Evolutionary conservation across 2,329 filamentous ascomycete species (phyloP).

Genomic region (Ceratocystis huliohia): DNA sequence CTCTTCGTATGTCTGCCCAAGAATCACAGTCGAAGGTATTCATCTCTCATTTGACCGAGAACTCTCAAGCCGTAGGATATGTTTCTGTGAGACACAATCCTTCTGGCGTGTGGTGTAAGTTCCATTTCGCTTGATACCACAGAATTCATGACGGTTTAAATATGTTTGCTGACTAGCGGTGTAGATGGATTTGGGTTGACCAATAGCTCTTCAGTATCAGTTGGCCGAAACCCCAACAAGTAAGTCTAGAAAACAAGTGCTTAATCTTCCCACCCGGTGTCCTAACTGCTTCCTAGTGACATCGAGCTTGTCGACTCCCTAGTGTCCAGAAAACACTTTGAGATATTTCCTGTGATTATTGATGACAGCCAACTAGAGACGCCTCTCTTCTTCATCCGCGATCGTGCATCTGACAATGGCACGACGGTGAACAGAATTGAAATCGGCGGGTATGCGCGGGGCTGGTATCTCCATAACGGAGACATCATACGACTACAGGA

Average conservation of each 20-base stretch:
- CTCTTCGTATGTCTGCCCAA: background rate
- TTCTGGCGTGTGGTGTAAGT: constrained; percentile 15
- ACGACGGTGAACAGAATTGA: constrained; percentile 39
- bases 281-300: constrained; percentile 8
- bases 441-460: constrained; percentile 34
- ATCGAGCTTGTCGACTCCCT: constrained; percentile 11
- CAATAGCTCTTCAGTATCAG: constrained; percentile 1
- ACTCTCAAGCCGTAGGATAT: constrained; percentile 3
- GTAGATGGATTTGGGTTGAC: constrained; percentile 18
- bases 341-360: constrained; percentile 19
- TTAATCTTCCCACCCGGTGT: background rate
- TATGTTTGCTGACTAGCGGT: background rate
- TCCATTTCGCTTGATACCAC: background rate
- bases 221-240: constrained; percentile 16
- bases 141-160: background rate
- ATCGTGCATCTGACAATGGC: constrained; percentile 42
- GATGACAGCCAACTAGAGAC: constrained; percentile 10
- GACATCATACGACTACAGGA: constrained; percentile 35
- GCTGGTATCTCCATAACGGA: constrained; percentile 38
- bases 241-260: background rate
- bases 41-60: background rate
- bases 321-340: constrained; percentile 20
- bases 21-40: background rate
- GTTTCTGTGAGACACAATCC: constrained; percentile 12
- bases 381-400: constrained; percentile 38